phyloP scores from a whole-genome alignment of 139 green algal species.

The Diplosphaera chodatii region DNA sequence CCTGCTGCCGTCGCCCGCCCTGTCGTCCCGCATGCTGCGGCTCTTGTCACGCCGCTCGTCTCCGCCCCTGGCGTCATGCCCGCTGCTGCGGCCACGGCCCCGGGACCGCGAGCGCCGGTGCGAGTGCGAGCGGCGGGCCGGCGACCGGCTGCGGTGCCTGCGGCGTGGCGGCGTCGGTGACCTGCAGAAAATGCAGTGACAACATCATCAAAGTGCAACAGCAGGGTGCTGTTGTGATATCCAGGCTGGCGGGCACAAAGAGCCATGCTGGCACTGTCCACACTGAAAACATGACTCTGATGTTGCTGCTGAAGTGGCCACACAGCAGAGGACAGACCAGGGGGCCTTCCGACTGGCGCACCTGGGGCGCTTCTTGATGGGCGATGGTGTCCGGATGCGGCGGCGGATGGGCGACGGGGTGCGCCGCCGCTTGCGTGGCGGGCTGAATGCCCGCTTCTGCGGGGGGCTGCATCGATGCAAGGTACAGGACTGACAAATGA shows the following conservation, averaged over 20 bases:
- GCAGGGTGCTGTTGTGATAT: too few species aligned
- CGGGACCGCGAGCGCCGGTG: background rate
- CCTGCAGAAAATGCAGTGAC: background rate
- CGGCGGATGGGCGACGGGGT: conserved; percentile 6
- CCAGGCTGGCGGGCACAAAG: too few species aligned
- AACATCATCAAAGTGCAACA: too few species aligned
- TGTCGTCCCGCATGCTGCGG: background rate
- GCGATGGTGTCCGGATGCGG: background rate
- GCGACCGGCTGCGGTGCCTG: background rate
- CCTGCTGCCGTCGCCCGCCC: background rate
- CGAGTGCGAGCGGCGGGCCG: background rate
- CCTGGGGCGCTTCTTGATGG: background rate
- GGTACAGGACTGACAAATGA: too few species aligned
- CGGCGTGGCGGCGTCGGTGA: background rate
- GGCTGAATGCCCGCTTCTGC: background rate
- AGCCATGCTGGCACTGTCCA: too few species aligned
- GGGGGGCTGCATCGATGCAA: background rate
- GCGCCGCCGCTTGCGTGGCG: conserved; percentile 3
- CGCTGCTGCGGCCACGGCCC: background rate
- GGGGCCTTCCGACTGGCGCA: too few species aligned
- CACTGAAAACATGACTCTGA: too few species aligned
- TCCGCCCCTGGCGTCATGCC: background rate
- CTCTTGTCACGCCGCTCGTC: background rate
- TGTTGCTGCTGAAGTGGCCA: too few species aligned
- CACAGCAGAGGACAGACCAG: too few species aligned